Evolutionary conservation across 2,329 filamentous ascomycete species (phyloP), one percentile per base, ranked within the genome.

Genomic region (Trichoderma brevicompactum): DNA sequence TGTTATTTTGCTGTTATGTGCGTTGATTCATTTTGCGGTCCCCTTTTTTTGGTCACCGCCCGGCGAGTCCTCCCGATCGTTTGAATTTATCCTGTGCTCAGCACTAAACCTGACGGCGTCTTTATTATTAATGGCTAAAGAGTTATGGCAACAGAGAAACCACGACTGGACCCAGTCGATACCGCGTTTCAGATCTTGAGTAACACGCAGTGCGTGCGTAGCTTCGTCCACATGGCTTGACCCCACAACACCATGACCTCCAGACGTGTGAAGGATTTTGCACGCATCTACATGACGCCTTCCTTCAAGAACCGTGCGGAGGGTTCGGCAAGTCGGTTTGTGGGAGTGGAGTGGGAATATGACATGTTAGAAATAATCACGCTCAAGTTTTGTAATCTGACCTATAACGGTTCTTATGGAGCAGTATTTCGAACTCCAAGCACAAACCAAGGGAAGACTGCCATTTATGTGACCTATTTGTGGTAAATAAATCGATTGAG

Each of bases 231-330:
- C 46, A 36, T 5, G 28, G 13, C 12, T 34, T 12, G 23, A 32
- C 56, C n/a, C 58, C 38, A 44, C 23, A 52, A 7, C 58, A 48
- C 58, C n/a, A 19, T 43, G 46, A 41, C 58, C 28, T 62, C 17
- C 38, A 23, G 36, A 43, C 19, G 23, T n/a, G 38, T 3, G 0
- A n/a, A 52, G 48, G 38, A 15, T 36, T 52, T 15, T 62, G 48
- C 48, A 36, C 13, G 23, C 28, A 19, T 36, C 23, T 5, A n/a
- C 54, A 17, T 10, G 5, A 17, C 34, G 15, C 15, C 2, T 41
- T 32, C 19, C 28, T 44, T 32, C 9, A 38, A 7, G n/a, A n/a
- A 5, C 8, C 15, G 32, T 19, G 32, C 49, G 32, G 28, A 40
- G 19, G 32, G 19, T 48, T 10, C 15, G 15, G 34, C 19, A 15